Percentiles rank a stretch among this genome's conserved stretches.
Evolutionary conservation across 1,139 yeast genomes (phyloP).

Genomic region (Sugiyamaella castrensis): DNA sequence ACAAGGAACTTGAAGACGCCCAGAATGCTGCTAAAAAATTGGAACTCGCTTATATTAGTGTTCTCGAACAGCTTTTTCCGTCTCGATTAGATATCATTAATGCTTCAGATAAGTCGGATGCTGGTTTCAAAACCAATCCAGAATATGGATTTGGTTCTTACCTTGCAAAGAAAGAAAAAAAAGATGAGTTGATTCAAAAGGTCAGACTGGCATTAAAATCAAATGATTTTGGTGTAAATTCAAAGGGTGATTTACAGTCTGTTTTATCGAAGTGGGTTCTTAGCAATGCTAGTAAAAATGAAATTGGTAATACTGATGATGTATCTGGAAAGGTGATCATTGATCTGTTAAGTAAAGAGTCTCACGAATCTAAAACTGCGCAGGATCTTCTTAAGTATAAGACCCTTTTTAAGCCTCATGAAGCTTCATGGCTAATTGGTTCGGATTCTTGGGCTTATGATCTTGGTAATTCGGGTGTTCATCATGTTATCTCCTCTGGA

Average conservation of each 20-base stretch:
- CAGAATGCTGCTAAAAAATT: constrained; percentile 49
- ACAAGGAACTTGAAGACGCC: constrained; percentile 33
- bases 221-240: constrained; percentile 47
- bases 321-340: constrained; percentile 40
- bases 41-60: constrained; percentile 77
- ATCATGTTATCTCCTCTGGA: constrained; percentile 72
- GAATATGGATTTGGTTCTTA: constrained; percentile 86
- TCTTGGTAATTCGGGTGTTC: constrained; percentile 88
- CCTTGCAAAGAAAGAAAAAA: constrained; percentile 51
- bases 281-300: constrained; percentile 26
- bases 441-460: constrained; percentile 97
- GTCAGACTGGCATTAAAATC: constrained; percentile 52
- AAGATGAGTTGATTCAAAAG: constrained; percentile 44
- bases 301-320: constrained; percentile 33
- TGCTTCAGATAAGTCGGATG: constrained; percentile 46
- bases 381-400: constrained; percentile 47
- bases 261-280: constrained; percentile 67
- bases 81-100: constrained; percentile 56
- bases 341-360: constrained; percentile 40
- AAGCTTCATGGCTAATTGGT: constrained; percentile 80
- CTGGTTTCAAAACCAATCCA: constrained; percentile 51
- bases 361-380: constrained; percentile 45
- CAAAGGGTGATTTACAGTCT: constrained; percentile 51
- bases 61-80: constrained; percentile 65
- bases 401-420: constrained; percentile 43